These are phyloP conservation scores for Candida glucosophila DNA, from an alignment of 1,139 yeast genomes.

Conservation along the genomic window DNA sequence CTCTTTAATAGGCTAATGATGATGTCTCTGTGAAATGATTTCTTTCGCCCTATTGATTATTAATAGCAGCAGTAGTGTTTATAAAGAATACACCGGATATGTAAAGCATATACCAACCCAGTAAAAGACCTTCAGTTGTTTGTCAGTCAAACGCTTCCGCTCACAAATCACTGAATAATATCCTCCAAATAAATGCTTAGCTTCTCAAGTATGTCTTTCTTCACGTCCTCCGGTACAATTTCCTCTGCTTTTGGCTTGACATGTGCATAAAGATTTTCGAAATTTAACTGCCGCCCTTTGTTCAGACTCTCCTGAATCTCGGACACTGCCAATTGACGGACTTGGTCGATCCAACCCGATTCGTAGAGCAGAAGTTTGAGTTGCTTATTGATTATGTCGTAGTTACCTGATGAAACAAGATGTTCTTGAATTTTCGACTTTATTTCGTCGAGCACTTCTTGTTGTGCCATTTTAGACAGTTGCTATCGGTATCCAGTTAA, in stretches of 20 bases:
- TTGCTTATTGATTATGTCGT: conserved; percentile 55
- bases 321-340: conserved; percentile 45
- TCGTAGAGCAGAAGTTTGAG: conserved; percentile 60
- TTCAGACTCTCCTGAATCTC: conserved; percentile 25
- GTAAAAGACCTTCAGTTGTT: too few relatives aligned
- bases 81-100: too few relatives aligned
- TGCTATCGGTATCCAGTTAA: too few relatives aligned
- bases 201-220: conserved; percentile 47
- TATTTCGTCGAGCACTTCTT: conserved; percentile 40
- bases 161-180: conserved; percentile 23
- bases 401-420: conserved; percentile 71
- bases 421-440: conserved; percentile 61
- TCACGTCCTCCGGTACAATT: conserved; percentile 62
- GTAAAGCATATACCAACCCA: too few relatives aligned
- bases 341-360: conserved; percentile 82
- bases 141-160: too few relatives aligned
- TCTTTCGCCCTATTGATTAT: too few relatives aligned
- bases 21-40: too few relatives aligned
- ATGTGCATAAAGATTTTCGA: conserved; percentile 42
- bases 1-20: too few relatives aligned
- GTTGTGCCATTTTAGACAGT: conserved; percentile 24
- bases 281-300: conserved; percentile 34
- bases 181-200: conserved; percentile 57
- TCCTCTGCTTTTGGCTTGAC: conserved; percentile 61
- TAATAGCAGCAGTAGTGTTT: too few relatives aligned